Percentiles rank a stretch among this genome's conserved stretches.
Conservation (phyloP, 805 yeast genomes). For the Metschnikowia lochheadii region DNA sequence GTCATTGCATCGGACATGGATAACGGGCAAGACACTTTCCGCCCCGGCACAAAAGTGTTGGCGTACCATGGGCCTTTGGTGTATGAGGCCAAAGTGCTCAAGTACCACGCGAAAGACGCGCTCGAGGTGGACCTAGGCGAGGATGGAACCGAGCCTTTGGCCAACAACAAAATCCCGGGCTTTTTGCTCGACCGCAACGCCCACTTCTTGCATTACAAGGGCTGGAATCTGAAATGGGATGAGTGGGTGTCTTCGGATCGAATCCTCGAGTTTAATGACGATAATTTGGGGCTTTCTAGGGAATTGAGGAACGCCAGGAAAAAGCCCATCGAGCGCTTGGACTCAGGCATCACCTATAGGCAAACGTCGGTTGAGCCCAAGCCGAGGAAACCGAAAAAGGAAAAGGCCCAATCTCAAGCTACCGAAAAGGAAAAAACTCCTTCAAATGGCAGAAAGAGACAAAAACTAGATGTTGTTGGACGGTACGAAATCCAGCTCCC, state of each 20-base stretch:
- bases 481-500: slow-evolving; percentile 48
- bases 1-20: slow-evolving; percentile 1
- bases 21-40: slow-evolving; percentile 8
- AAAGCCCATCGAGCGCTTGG: slow-evolving; percentile 16
- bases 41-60: slow-evolving; percentile 35
- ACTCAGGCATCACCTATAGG: slow-evolving; percentile 7
- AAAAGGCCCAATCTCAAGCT: slow-evolving; percentile 8
- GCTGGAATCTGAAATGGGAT: slow-evolving; percentile 96
- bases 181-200: slow-evolving; percentile 28
- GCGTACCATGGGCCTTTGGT: slow-evolving; percentile 90
- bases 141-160: slow-evolving; percentile 32
- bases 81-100: slow-evolving; percentile 80
- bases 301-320: slow-evolving; percentile 19
- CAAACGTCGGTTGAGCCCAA: slow-evolving; percentile 6
- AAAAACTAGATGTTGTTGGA: slow-evolving; percentile 21
- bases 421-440: background rate
- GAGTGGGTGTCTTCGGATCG: slow-evolving; percentile 84
- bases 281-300: slow-evolving; percentile 48
- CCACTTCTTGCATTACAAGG: slow-evolving; percentile 82
- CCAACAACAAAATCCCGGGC: slow-evolving; percentile 25
- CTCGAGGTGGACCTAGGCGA: slow-evolving; percentile 38
- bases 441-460: slow-evolving; percentile 9
- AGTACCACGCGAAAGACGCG: slow-evolving; percentile 54
- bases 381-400: slow-evolving; percentile 5
- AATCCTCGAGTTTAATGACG: slow-evolving; percentile 63